Percentiles rank a stretch among this genome's conserved stretches.
These are phyloP conservation scores for Ogataea angusta DNA, from an alignment of 805 yeast species.

Conservation along the genomic window DNA sequence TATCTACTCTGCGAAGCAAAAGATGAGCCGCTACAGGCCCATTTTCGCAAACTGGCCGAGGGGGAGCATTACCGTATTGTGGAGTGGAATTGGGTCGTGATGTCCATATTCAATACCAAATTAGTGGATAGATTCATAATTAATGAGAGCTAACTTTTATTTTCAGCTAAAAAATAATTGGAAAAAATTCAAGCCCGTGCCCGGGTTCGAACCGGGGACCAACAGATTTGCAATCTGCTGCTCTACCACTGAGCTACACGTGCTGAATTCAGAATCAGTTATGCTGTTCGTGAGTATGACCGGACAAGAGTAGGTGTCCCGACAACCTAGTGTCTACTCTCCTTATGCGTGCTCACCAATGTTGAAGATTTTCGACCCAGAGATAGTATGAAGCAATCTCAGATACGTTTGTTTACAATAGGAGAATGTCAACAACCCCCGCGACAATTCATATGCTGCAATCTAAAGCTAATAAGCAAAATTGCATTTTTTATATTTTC, in stretches of 20 bases:
- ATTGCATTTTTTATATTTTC: neutral
- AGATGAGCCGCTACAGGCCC: constrained; percentile 34
- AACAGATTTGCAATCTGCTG: constrained; percentile 98
- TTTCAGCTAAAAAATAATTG: neutral
- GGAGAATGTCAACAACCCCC: too few species aligned
- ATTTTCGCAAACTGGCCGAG: constrained; percentile 26
- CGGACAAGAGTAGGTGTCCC: neutral
- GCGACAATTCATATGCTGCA: too few species aligned
- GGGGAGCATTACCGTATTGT: constrained; percentile 35
- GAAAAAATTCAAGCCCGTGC: constrained; percentile 57
- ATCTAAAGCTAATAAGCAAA: neutral
- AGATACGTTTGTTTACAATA: too few species aligned
- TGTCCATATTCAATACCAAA: constrained; percentile 49
- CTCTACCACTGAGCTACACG: constrained; percentile 96
- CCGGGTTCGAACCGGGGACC: constrained; percentile 98
- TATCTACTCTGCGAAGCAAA: constrained; percentile 23
- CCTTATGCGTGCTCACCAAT: too few species aligned
- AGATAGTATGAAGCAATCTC: too few species aligned
- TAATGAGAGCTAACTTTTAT: constrained; percentile 9
- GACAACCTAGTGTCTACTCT: too few species aligned
- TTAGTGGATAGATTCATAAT: constrained; percentile 20
- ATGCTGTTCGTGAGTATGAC: neutral
- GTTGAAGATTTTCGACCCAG: too few species aligned
- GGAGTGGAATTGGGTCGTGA: constrained; percentile 66
- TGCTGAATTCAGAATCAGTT: constrained; percentile 12